Base-by-base conservation (phyloP, 2,329 filamentous ascomycete genomes). In the Scedosporium dehoogii region DNA sequence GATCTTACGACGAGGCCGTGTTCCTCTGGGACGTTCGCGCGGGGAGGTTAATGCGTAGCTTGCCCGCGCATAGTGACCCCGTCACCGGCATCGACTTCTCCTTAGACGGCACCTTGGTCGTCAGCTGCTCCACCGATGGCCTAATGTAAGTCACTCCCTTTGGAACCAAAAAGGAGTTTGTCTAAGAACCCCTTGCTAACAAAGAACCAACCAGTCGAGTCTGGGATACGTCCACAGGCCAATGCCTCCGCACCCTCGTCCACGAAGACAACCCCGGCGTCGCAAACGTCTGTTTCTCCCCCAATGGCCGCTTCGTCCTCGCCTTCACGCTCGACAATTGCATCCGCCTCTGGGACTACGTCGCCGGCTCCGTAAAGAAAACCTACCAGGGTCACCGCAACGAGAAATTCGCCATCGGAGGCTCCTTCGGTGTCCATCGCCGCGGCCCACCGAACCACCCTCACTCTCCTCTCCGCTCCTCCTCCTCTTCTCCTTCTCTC, bases 1-100 rank as follows among this genome's bases (percentile, higher is more conserved):
- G 94, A 12, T 96, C 90, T 66, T 97, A 97, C 75, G 94, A 99
- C 68, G 94, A 99, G 78, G 94, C 94, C 4, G 91, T 99, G 0
- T 97, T 96, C 67, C 76, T 99, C 4, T 99, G 94, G 94, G 94
- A 99, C 73, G 90, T 97, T 14, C 84, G 94, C 14, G 91, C 91
- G 0, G 92, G 91, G 0, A 81, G 88, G 23, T 80, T 94, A 41
- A 96, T 99, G 92, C 85, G 92, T 62, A 92, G 89, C 65, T 76
- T 99, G 44, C 94, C 94, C 1, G 94, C 94, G 2, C 94, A 99
- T 70, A 96, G 91, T 29, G 94, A 99, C 72, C 94, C 94, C 0
- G 93, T 99, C 1, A 87, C 89, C 62, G 92, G 92, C 0, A 93
- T 99, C 9, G 93, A 97, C 72, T 96, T 99, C 70, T 91, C 92